Evolutionary conservation across 2,329 filamentous ascomycete species (phyloP), one percentile per base, ranked within the genome.

Genomic region (Fusarium sterilihyphosum): DNA sequence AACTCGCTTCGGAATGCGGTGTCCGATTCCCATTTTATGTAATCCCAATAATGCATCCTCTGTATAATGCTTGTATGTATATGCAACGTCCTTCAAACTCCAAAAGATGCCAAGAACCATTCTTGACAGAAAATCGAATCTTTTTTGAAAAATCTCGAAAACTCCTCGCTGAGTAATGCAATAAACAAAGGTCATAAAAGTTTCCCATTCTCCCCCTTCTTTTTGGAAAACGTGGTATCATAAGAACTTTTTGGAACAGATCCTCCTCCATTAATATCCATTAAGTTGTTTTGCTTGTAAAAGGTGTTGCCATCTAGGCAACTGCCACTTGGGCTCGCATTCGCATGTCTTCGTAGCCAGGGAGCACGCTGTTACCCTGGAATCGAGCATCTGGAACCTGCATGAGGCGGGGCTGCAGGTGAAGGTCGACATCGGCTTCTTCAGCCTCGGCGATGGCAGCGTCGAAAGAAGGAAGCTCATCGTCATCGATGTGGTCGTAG

Each of bases 391-490:
- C 78, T 1, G 84, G 82, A 38, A 81, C 77, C 29, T 79, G 78
- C 53, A 86, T 70, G 35, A 83, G 63, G 44, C 86, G 83, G 20
- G 86, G 85, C 59, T 80, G 80, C 20, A 88, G 70, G 67, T 83
- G 82, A 16, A 81, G 81, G 29, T 88, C 85, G 16, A 81, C 83
- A 26, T 85, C 85, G 6, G 84, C 84, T 62, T 84, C 84, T 65
- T 86, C 83, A 16, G 78, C 76, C 61, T 81, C 78, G 3, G 82
- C 82, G 70, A 88, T 80, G 31, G 83, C 86, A 14, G 82, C 83
- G 74, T 89, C 88, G 68, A 89, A 90, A 62, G 81, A 86, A 6
- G 88, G 88, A 46, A 86, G 82, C 8, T 82, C 84, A 41, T 76
- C 79, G 20, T 77, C 79, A 8, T 67, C 65, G 10, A 77, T 73